Conservation (phyloP, 164 flowering plant species). For the Cinnamomum micranthum region DNA sequence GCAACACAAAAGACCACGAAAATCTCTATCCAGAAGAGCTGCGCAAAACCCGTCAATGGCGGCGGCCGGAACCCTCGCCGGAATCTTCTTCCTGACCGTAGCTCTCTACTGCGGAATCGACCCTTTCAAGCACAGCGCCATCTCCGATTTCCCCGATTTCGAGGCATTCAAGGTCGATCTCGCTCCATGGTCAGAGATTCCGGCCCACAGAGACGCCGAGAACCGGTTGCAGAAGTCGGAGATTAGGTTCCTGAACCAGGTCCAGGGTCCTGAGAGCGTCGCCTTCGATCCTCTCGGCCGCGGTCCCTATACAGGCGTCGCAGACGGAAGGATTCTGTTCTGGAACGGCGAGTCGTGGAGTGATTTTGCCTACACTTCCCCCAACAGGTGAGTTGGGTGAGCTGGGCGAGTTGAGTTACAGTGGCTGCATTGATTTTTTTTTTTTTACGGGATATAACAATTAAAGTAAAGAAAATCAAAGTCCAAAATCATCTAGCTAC, state of each 20-base stretch:
- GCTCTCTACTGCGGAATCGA: constrained; percentile 72
- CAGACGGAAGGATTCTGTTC: constrained; percentile 74
- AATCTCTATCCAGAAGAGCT: neutral
- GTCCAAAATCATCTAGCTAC: no score
- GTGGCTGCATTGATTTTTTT: no score
- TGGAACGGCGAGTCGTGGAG: constrained; percentile 34
- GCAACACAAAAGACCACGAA: neutral
- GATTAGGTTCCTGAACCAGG: constrained; percentile 56
- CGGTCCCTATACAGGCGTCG: constrained; percentile 93
- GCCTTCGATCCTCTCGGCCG: constrained; percentile 80
- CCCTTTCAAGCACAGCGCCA: constrained; percentile 66
- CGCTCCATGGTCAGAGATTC: constrained; percentile 51
- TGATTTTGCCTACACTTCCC: constrained; percentile 33
- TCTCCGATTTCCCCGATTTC: constrained; percentile 63
- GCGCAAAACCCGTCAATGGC: constrained; percentile 21
- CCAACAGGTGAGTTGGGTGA: constrained; percentile 27
- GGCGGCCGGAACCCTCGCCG: constrained; percentile 24
- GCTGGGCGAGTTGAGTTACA: neutral
- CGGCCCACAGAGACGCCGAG: constrained; percentile 36
- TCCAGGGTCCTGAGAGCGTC: constrained; percentile 89
- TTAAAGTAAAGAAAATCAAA: no score
- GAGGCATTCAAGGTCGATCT: constrained; percentile 38
- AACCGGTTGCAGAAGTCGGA: constrained; percentile 70
- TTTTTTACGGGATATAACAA: no score
- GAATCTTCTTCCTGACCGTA: constrained; percentile 31